These are phyloP conservation scores for Plasmodium gaboni DNA, from an alignment of 169 alveolate species.

Conservation along the genomic window DNA sequence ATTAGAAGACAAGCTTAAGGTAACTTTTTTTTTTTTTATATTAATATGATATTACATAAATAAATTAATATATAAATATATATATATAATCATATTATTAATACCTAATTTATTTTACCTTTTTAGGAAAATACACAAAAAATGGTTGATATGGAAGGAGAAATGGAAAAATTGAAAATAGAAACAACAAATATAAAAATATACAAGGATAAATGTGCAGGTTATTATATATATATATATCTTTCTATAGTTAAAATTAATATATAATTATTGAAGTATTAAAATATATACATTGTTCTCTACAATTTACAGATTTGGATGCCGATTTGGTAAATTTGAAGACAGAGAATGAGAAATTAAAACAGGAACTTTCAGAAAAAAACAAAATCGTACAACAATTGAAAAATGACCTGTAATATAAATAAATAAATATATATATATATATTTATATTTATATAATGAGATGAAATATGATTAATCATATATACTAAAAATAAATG, in stretches of 20 bases:
- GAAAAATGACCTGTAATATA: constrained; percentile 53
- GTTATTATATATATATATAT: constrained; percentile 13
- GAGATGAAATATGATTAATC: no score
- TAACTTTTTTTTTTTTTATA: constrained; percentile 5
- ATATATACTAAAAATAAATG: no score
- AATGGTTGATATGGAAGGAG: constrained; percentile 73
- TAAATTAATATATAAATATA: constrained; percentile 6
- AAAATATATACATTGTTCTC: not conserved
- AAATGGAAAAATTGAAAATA: constrained; percentile 39
- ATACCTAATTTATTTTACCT: not conserved
- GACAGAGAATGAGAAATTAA: constrained; percentile 46
- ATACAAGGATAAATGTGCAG: constrained; percentile 63
- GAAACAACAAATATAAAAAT: constrained; percentile 46
- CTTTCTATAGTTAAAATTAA: not conserved
- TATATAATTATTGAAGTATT: not conserved
- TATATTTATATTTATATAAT: no score
- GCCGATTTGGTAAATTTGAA: constrained; percentile 32
- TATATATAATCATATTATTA: not conserved
- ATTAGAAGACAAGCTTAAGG: constrained; percentile 73
- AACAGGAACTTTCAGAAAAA: constrained; percentile 51
- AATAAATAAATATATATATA: constrained; percentile 2
- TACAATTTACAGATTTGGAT: constrained; percentile 28
- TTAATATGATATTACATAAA: not conserved
- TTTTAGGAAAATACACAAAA: constrained; percentile 56
- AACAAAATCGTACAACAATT: constrained; percentile 65